These are phyloP conservation scores for Podospora comata DNA, from an alignment of 495 filamentous ascomycete species.

Conservation along the genomic window DNA sequence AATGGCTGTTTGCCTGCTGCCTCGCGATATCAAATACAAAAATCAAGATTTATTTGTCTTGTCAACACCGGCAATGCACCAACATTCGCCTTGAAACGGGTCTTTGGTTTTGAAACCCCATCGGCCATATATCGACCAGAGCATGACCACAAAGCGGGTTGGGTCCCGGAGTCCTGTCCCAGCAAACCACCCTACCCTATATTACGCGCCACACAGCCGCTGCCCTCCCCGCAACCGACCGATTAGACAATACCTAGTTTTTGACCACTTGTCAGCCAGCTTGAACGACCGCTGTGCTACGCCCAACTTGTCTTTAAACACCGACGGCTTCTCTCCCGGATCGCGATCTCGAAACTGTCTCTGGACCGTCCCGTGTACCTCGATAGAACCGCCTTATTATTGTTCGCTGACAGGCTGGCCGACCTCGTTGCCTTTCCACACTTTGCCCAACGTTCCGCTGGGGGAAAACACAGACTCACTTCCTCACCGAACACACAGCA, in stretches of 20 bases:
- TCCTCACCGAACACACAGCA: slow-evolving; percentile 17
- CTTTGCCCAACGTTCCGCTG: slow-evolving; percentile 11
- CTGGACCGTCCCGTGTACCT: background rate
- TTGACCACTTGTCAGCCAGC: slow-evolving; percentile 9
- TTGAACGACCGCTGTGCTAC: slow-evolving; percentile 1
- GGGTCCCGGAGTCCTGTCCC: slow-evolving; percentile 9
- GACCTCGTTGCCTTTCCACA: slow-evolving; percentile 2
- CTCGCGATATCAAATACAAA: background rate
- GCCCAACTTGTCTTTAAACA: background rate
- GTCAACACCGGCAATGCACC: slow-evolving; percentile 22
- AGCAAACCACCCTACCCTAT: slow-evolving; percentile 21
- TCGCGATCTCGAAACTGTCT: background rate
- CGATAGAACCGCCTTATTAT: background rate
- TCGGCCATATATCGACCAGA: slow-evolving; percentile 17
- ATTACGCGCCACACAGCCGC: slow-evolving; percentile 27
- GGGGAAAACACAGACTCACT: slow-evolving; percentile 10
- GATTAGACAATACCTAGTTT: slow-evolving; percentile 5
- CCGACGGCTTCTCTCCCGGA: background rate
- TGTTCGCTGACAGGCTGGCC: slow-evolving; percentile 13
- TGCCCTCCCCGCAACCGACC: slow-evolving; percentile 20
- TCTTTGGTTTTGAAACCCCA: slow-evolving; percentile 25
- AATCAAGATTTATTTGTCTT: slow-evolving; percentile 9
- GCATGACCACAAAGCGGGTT: slow-evolving; percentile 7
- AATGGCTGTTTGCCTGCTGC: no score
- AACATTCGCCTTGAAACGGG: slow-evolving; percentile 24